Conservation (phyloP, 202 grass and related monocot genomes). For the Hordeum pubiflorum region DNA sequence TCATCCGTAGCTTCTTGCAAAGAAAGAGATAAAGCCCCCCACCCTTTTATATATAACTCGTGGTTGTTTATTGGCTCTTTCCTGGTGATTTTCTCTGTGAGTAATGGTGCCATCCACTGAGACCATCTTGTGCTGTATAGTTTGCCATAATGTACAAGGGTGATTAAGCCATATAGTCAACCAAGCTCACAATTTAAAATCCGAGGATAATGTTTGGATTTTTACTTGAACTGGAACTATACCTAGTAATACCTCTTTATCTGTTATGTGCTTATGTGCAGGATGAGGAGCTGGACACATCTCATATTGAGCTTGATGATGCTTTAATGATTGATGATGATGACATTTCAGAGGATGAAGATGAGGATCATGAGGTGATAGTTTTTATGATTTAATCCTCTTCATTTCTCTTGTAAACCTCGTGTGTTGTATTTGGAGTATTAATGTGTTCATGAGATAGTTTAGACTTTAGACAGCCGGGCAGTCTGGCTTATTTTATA, state of each 20-base stretch:
- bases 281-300: slow-evolving; percentile 68
- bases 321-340: slow-evolving; percentile 86
- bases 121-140: not conserved
- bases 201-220: not conserved
- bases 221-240: not conserved
- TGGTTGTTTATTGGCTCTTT: not conserved
- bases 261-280: not conserved
- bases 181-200: not conserved
- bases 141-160: not conserved
- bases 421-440: not conserved
- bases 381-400: not conserved
- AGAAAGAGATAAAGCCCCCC: not conserved
- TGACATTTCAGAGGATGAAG: slow-evolving; percentile 92
- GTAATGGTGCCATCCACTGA: not conserved
- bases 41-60: not conserved
- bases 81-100: not conserved
- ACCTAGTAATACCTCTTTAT: not conserved
- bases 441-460: not conserved
- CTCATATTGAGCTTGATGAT: slow-evolving; percentile 85
- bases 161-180: not conserved
- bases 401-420: not conserved
- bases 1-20: not conserved
- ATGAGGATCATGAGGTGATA: slow-evolving; percentile 79
- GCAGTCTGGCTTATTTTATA: not conserved
- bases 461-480: not conserved